phyloP scores from a whole-genome alignment of 768 basidiomycete genomes.

The Sporobolomyces phaffii region DNA sequence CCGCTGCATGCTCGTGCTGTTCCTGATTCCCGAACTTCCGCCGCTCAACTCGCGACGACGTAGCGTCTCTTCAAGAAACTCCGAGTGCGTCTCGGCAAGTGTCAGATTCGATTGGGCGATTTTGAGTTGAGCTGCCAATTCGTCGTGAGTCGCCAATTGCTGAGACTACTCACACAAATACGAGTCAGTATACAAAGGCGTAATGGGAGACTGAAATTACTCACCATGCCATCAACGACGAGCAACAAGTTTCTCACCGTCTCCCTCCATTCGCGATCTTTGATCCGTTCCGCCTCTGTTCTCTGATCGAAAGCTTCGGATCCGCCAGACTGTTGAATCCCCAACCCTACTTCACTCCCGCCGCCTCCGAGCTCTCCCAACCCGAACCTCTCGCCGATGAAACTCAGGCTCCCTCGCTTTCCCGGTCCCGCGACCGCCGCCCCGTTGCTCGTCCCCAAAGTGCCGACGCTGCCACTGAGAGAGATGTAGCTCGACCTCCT shows the following conservation, averaged over 20 bases:
- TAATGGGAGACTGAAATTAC: neutral
- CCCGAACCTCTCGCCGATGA: conserved; percentile 7
- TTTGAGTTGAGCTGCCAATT: conserved; percentile 35
- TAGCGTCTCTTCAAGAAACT: conserved; percentile 36
- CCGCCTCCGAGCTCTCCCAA: conserved; percentile 1
- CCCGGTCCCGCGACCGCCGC: neutral
- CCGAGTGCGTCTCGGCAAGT: conserved; percentile 32
- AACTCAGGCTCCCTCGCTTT: neutral
- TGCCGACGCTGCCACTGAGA: neutral
- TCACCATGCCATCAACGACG: conserved; percentile 37
- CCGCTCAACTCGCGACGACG: conserved; percentile 18
- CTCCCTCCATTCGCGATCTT: conserved; percentile 25
- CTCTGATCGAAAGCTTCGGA: neutral
- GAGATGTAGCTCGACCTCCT: conserved; percentile 2
- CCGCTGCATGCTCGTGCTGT: conserved; percentile 6
- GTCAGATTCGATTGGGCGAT: conserved; percentile 38
- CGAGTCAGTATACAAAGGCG: neutral
- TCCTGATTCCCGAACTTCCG: neutral
- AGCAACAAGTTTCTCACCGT: conserved; percentile 22
- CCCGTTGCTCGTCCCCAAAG: no score
- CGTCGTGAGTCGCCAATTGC: conserved; percentile 36
- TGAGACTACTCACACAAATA: conserved; percentile 13
- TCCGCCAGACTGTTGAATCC: neutral
- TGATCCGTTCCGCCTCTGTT: neutral
- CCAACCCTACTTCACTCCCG: conserved; percentile 7